Conservation (phyloP, 2,329 filamentous ascomycete species). For the Colletotrichum viniferum region DNA sequence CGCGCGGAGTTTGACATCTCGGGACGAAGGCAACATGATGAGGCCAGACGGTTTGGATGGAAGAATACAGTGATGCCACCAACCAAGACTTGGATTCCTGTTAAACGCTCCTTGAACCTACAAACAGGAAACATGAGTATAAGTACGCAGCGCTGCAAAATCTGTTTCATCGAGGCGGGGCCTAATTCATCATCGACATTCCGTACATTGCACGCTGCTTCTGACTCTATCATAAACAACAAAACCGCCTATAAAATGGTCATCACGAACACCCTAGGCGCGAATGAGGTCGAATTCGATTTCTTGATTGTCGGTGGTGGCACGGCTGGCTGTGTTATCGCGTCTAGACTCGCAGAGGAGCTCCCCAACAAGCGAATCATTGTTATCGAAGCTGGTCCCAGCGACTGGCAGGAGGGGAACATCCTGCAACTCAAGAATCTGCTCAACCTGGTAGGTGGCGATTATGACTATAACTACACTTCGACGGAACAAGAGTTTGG, state of each 20-base stretch:
- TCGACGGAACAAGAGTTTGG: background rate
- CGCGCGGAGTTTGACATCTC: background rate
- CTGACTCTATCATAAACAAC: background rate
- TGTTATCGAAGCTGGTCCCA: background rate
- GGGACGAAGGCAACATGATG: background rate
- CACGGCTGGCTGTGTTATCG: background rate
- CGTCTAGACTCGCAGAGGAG: background rate
- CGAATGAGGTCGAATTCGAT: background rate
- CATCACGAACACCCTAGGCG: background rate
- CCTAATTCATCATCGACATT: background rate
- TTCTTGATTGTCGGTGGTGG: background rate
- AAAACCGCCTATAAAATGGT: background rate
- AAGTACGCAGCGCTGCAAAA: background rate
- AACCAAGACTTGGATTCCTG: background rate
- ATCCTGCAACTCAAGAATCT: background rate
- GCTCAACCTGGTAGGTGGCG: background rate
- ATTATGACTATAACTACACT: background rate
- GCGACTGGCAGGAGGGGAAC: background rate
- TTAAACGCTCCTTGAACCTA: accelerated
- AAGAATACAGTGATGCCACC: background rate
- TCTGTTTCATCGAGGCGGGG: accelerated
- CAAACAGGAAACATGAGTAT: background rate
- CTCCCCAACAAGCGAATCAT: background rate
- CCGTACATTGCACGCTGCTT: background rate
- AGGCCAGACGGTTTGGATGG: background rate